These are phyloP conservation scores for Yamadazyma trypodendri DNA, from an alignment of 1,139 yeast genomes.

Conservation along the genomic window DNA sequence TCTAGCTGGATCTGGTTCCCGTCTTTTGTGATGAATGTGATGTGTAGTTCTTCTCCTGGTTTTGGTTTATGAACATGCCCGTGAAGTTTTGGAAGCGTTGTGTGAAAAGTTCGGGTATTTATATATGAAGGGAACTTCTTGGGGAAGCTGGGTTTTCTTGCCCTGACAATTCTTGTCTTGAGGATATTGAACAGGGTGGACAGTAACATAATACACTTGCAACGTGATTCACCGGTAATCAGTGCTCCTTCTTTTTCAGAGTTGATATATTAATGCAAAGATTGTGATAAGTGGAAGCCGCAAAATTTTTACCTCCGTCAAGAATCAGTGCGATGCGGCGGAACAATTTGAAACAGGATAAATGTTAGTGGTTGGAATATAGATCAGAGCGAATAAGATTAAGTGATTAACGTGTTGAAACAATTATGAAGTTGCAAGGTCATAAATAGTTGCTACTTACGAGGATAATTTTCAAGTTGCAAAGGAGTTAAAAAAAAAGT, in stretches of 20 bases:
- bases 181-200: neutral
- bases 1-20: conserved; percentile 80
- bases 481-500: too few species aligned
- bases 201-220: neutral
- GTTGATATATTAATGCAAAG: conserved; percentile 1
- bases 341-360: neutral
- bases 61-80: conserved; percentile 89
- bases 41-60: conserved; percentile 88
- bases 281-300: conserved; percentile 4
- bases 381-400: too few species aligned
- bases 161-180: neutral
- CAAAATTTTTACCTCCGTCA: neutral
- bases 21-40: conserved; percentile 90
- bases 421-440: too few species aligned
- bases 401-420: too few species aligned
- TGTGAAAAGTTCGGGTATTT: conserved; percentile 19
- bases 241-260: neutral
- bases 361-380: neutral
- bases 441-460: too few species aligned
- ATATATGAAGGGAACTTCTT: neutral
- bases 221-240: neutral
- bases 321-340: neutral
- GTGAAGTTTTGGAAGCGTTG: conserved; percentile 39
- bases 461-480: too few species aligned
- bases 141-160: neutral